Evolutionary conservation across 768 basidiomycete species (phyloP).

Genomic region (Cubamyces sp.): DNA sequence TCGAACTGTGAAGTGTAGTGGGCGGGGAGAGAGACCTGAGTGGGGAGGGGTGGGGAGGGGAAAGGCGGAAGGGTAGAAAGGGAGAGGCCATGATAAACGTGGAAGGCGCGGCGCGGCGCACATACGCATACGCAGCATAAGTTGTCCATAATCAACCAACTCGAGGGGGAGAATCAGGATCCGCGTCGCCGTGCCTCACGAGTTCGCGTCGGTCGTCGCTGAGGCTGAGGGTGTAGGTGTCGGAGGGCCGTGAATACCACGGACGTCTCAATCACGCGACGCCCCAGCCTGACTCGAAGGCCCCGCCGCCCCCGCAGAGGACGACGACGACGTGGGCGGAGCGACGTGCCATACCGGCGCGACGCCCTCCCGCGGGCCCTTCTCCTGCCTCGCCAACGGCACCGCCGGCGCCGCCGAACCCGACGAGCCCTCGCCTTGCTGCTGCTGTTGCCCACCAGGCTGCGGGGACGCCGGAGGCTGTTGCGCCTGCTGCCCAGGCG

Average conservation of each 20-base stretch:
- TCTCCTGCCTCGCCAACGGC: conserved; percentile 32
- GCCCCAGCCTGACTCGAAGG: not conserved
- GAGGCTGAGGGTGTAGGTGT: no score
- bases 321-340: conserved; percentile 26
- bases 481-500: not conserved
- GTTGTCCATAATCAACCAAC: conserved; percentile 2
- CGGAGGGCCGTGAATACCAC: no score
- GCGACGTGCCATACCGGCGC: conserved; percentile 38
- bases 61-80: not conserved
- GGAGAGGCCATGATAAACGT: not conserved
- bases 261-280: no score
- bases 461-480: no score
- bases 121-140: not conserved
- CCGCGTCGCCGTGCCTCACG: no score
- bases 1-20: no score
- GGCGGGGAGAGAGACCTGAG: not conserved
- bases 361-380: conserved; percentile 31
- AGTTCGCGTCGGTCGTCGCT: no score
- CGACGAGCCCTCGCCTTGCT: conserved; percentile 12
- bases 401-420: conserved; percentile 27
- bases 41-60: not conserved
- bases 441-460: conserved; percentile 12
- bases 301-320: no score
- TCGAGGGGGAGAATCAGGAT: no score
- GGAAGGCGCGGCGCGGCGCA: not conserved